Base-by-base conservation (phyloP, 192 early-diverging fungal species). In the Podochytrium sp. region DNA sequence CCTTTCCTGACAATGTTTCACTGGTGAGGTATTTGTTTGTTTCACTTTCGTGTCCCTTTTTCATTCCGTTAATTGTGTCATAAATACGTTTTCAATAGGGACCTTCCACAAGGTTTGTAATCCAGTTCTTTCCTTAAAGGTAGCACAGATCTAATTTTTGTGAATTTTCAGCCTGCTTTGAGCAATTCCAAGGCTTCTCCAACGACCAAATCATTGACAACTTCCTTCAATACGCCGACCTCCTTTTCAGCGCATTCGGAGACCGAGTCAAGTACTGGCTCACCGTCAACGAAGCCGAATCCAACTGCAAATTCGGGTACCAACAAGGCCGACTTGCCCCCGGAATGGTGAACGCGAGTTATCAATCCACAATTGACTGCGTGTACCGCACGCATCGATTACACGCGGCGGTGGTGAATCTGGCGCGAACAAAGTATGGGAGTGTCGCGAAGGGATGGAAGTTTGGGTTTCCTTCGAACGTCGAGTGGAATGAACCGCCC, bases 1-100 rank as follows among this genome's bases (percentile, higher is more conserved):
- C 79, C 79, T 3, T 66, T 75, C 39, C 51, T 75, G 35, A 81
- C 79, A 7, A 47, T 81, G 58, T 81, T 49, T 33, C 79, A 81
- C 35, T 79, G 74, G 74, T 60, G 25, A 53, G 34, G 12, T 23
- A 55, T 23, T 27, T 20, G 10, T 7, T 55, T 25, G 23, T 55
- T 55, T 20, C 25, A 5, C 25, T 23, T 23, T 20, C 7, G 20
- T 23, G 20, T 23, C 52, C 0, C 25, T 29, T 10, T 7, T 29
- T 55, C 25, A 25, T 20, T 10, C 25, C 7, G 30, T 29, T 55
- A 0, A 55, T n/a, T n/a, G n/a, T n/a, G n/a, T 25, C 52, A 23
- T 20, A 55, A 20, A 20, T 7, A 7, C 0, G 5, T 25, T 55
- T 10, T 55, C 16, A 55, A n/a, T n/a, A n/a, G n/a, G n/a, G n/a